A percentile compares a stretch with the other conserved stretches of the same genome.
Evolutionary conservation across 495 filamentous ascomycete genomes (phyloP).

Genomic region (Cercophora sp.): DNA sequence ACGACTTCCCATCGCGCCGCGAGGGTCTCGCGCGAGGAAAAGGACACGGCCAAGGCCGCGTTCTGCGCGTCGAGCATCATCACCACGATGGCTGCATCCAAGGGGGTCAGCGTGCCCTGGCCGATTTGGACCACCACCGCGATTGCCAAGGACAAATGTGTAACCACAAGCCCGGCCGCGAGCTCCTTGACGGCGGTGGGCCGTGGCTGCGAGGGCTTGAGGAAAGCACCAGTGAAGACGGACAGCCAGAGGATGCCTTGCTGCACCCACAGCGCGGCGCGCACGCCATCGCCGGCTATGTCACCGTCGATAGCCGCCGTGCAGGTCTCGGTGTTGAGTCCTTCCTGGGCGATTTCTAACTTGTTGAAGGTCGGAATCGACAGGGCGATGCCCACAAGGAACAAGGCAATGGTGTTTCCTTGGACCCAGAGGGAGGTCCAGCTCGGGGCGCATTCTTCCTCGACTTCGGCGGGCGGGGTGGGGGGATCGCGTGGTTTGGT

Average conservation of each 20-base stretch:
- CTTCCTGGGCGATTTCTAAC: background rate
- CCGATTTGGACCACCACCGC: constrained; percentile 20
- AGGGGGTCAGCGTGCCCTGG: constrained; percentile 17
- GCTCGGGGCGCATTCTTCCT: background rate
- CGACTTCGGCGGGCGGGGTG: background rate
- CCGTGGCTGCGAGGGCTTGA: constrained; percentile 4
- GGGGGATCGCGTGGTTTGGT: background rate
- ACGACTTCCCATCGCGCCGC: constrained; percentile 25
- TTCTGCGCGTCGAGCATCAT: constrained; percentile 25
- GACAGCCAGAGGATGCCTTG: constrained; percentile 19
- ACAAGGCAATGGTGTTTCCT: constrained; percentile 2
- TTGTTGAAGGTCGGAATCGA: background rate
- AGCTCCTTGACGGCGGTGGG: constrained; percentile 23
- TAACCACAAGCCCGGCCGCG: constrained; percentile 19
- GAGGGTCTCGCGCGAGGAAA: constrained; percentile 21
- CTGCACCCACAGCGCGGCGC: constrained; percentile 20
- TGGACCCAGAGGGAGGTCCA: constrained; percentile 5
- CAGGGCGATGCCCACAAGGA: background rate
- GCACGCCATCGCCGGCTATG: constrained; percentile 25
- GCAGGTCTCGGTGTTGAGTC: constrained; percentile 1
- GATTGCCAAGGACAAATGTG: constrained; percentile 23
- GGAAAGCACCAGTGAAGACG: constrained; percentile 16
- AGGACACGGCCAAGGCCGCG: constrained; percentile 18
- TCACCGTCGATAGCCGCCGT: constrained; percentile 17
- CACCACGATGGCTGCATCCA: constrained; percentile 21